Percentiles rank a stretch among this genome's conserved stretches.
These are phyloP conservation scores for Cutaneotrichosporon arboriforme DNA, from an alignment of 1,284 basidiomycete genomes.

Conservation along the genomic window DNA sequence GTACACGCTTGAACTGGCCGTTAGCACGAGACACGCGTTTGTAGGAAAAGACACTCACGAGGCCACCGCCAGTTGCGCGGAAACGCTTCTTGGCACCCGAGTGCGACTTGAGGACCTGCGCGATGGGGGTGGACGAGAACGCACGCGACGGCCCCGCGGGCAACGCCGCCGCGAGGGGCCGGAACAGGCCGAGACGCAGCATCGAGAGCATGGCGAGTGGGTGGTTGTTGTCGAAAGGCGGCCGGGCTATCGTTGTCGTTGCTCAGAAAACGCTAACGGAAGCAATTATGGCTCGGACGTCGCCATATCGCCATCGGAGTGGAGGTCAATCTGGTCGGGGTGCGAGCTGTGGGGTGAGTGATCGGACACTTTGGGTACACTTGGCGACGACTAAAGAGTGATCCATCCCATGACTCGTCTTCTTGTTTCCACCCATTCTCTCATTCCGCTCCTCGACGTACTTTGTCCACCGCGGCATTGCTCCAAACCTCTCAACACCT, in stretches of 20 bases:
- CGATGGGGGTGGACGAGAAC: constrained; percentile 11
- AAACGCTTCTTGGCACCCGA: constrained; percentile 40
- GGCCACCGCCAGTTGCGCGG: constrained; percentile 10
- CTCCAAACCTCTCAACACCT: too few relatives aligned
- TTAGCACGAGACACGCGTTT: not conserved
- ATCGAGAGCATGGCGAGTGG: constrained; percentile 6
- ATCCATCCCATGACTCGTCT: too few relatives aligned
- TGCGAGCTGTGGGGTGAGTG: too few relatives aligned
- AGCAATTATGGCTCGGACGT: too few relatives aligned
- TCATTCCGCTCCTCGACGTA: too few relatives aligned
- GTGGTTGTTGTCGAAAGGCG: not conserved
- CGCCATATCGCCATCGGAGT: too few relatives aligned
- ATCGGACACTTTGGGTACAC: too few relatives aligned
- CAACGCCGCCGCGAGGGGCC: not conserved
- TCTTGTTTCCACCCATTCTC: too few relatives aligned
- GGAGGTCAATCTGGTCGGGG: too few relatives aligned
- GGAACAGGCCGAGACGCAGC: constrained; percentile 1
- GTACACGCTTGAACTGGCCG: constrained; percentile 29
- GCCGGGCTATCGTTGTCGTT: too few relatives aligned
- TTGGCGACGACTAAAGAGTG: too few relatives aligned
- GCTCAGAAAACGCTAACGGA: constrained; percentile 6
- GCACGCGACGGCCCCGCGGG: constrained; percentile 3
- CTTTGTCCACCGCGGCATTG: too few relatives aligned
- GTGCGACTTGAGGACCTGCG: constrained; percentile 32
- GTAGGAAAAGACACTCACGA: constrained; percentile 1